Evolutionary conservation across 768 basidiomycete species (phyloP).

Genomic region (Hericium coralloides): DNA sequence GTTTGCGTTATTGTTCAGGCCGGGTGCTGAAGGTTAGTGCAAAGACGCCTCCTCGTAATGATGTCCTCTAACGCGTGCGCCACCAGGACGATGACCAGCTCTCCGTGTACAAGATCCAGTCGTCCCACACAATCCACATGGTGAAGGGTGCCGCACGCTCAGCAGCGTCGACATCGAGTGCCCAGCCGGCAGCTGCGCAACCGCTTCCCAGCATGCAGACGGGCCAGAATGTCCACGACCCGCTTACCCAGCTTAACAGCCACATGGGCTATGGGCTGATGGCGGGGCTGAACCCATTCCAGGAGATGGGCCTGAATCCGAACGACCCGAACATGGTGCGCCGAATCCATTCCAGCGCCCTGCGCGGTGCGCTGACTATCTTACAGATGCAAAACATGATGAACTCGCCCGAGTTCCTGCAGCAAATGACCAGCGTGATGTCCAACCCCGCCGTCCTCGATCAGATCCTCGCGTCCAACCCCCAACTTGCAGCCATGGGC

Average conservation of each 20-base stretch:
- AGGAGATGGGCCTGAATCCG: slow-evolving; percentile 81
- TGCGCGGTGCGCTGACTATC: not conserved
- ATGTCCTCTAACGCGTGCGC: slow-evolving; percentile 1
- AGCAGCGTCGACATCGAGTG: slow-evolving; percentile 19
- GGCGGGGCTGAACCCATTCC: slow-evolving; percentile 88
- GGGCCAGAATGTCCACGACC: slow-evolving; percentile 84
- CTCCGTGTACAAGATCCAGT: slow-evolving; percentile 84
- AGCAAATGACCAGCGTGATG: slow-evolving; percentile 84
- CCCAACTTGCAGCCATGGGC: slow-evolving; percentile 64
- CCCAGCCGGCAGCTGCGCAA: slow-evolving; percentile 38
- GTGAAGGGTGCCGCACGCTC: slow-evolving; percentile 72
- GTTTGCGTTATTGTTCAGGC: slow-evolving; percentile 28
- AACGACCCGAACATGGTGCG: slow-evolving; percentile 92
- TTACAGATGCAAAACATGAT: slow-evolving; percentile 75
- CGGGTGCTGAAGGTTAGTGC: slow-evolving; percentile 59
- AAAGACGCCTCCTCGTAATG: not conserved
- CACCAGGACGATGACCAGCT: slow-evolving; percentile 73
- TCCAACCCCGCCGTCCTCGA: slow-evolving; percentile 85
- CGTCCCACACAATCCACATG: slow-evolving; percentile 86
- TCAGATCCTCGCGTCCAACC: slow-evolving; percentile 75
- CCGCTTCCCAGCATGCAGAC: slow-evolving; percentile 80
- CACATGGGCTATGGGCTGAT: slow-evolving; percentile 70
- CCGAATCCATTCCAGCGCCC: slow-evolving; percentile 1
- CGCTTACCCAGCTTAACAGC: slow-evolving; percentile 75
- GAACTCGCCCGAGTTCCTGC: slow-evolving; percentile 74